Evolutionary conservation across 176 grass and related monocot genomes (phyloP), one percentile per base, ranked within the genome.

Genomic region (Phragmites australis): DNA sequence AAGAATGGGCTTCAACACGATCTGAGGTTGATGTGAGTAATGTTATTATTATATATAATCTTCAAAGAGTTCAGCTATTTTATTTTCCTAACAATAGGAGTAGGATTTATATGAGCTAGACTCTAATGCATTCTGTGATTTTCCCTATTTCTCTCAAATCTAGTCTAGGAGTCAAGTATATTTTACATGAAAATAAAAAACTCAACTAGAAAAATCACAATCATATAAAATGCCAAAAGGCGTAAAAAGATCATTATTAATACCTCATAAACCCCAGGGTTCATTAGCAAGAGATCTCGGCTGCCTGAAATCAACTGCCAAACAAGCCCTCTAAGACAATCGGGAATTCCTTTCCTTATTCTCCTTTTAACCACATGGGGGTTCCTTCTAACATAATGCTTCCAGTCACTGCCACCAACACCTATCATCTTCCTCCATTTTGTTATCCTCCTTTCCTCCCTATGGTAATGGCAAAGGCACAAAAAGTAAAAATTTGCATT

Each of bases 371-470:
- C 90, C 16, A 93, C 96, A 81, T 95, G 92, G 22, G 96, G 84
- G 43, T 90, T 94, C 70, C 77, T 92, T 88, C 92, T 93, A 89
- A 91, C 81, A 89, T 95, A 99, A 68, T 99, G 92, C 65, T 87
- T 93, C 92, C 92, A 99, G 65, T 99, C 92, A 73, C 86, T 95
- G 21, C 92, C 88, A 76, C 96, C 96, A 79, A 93, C 84, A 31
- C 96, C 96, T 81, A 99, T 93, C 92, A 99, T 99, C 87, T 93
- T 93, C 88, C 96, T 95, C 96, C 96, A 99, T 69, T 99, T 99
- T 66, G 84, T 92, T 88, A 99, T 95, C 68, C 86, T 80, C 66
- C 79, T 88, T 81, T 95, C 88, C 63, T 99, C 96, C 61, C 96
- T 99, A 56, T 12, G 64, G 19, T 75, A 65, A 82, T 52, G 48